Conservation (phyloP, 768 basidiomycete species). For the Dictyophora rubrovolvata region DNA sequence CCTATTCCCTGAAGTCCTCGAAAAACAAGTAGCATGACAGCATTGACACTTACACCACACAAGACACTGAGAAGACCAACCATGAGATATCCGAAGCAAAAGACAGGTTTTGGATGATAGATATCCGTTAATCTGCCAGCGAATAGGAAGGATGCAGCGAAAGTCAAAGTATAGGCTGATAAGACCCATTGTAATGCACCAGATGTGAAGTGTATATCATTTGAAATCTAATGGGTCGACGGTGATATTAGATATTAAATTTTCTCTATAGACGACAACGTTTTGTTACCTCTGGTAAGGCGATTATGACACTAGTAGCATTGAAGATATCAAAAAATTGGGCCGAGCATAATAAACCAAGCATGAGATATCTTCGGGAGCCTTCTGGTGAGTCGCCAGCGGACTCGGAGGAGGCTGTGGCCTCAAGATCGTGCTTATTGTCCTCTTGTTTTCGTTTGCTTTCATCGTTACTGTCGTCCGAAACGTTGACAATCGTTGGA, state of each 20-base stretch:
- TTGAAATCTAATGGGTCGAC: not conserved
- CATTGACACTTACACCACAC: constrained; percentile 21
- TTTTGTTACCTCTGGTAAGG: constrained; percentile 24
- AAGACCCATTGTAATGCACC: constrained; percentile 28
- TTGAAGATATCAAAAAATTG: constrained; percentile 35
- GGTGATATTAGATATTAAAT: not conserved
- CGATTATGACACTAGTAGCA: constrained; percentile 29
- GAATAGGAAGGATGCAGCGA: constrained; percentile 32
- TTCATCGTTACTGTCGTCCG: not conserved
- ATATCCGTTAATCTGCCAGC: constrained; percentile 29
- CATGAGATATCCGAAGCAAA: constrained; percentile 13
- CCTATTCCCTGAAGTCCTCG: constrained; percentile 22
- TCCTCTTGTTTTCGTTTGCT: not conserved
- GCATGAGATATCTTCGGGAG: constrained; percentile 20
- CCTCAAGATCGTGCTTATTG: not conserved
- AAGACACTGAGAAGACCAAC: constrained; percentile 22
- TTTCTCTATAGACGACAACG: not conserved
- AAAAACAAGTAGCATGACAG: constrained; percentile 22
- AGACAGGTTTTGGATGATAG: constrained; percentile 26
- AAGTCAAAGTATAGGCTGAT: constrained; percentile 31
- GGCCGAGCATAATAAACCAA: constrained; percentile 29
- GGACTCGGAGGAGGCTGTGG: not conserved
- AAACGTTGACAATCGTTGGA: not conserved
- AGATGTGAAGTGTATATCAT: constrained; percentile 14
- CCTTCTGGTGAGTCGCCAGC: not conserved